Evolutionary conservation across 73 alveolate species (phyloP).

Genomic region (Blepharisma japonicum): DNA sequence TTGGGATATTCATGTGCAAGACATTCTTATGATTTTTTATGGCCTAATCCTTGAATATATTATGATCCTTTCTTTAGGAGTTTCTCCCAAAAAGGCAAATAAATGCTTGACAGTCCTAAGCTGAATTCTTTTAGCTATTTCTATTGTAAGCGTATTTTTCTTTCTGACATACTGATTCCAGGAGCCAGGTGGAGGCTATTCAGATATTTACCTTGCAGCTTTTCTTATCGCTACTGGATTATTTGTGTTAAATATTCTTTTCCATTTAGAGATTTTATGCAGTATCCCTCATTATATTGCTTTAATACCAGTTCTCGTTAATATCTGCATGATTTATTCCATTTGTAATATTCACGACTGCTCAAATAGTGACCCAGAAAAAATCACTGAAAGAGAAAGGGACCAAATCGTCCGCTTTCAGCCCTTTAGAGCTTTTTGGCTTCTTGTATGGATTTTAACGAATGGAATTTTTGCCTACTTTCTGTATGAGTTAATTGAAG

Average conservation of each 20-base stretch:
- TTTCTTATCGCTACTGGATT: too few species aligned
- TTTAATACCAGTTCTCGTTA: not conserved
- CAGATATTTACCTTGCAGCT: too few species aligned
- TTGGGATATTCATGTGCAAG: not conserved
- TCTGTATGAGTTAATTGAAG: not conserved
- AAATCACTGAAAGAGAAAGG: not conserved
- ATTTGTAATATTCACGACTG: slow-evolving; percentile 32
- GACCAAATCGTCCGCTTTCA: not conserved
- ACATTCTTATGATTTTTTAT: not conserved
- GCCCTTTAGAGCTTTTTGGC: not conserved
- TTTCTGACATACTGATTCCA: too few species aligned
- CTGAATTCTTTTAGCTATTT: too few species aligned
- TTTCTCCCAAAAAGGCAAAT: not conserved
- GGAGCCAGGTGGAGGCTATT: too few species aligned
- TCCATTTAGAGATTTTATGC: too few species aligned
- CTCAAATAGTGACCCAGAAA: not conserved
- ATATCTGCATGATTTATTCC: slow-evolving; percentile 17
- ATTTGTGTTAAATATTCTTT: too few species aligned
- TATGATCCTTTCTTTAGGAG: slow-evolving; percentile 2
- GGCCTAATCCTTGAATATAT: not conserved
- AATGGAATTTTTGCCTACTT: not conserved
- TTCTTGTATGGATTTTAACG: not conserved
- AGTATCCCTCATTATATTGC: too few species aligned
- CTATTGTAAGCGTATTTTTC: too few species aligned
- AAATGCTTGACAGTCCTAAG: too few species aligned